Evolutionary conservation across 2,329 filamentous ascomycete species (phyloP), one percentile per base, ranked within the genome.

Genomic region (Microcyclosporella mali): DNA sequence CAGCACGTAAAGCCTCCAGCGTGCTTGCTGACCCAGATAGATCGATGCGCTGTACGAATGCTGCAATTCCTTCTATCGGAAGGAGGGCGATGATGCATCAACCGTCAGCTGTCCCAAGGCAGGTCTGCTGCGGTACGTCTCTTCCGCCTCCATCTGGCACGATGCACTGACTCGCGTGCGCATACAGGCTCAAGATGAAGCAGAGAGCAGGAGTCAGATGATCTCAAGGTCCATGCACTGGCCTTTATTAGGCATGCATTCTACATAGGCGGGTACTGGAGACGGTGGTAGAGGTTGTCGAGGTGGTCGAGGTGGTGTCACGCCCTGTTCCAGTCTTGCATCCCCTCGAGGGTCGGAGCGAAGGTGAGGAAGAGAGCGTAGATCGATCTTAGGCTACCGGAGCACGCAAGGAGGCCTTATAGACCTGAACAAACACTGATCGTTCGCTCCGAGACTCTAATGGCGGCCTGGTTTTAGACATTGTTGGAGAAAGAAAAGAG

Each of bases 401-500:
- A 98, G 92, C 92, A 87, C 90, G 89, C 86, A 73, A 72, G 49
- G 84, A 89, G 85, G 77, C 74, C 83, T 70, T 74, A 48, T 55
- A 68, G 75, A 83, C 79, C 87, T 94, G 85, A 87, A 85, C 81
- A 88, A 88, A 85, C 79, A 97, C 78, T 87, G 86, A 89, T 60
- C 39, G 80, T 85, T 81, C 85, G 81, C 81, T 85, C 85, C 89
- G 90, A 94, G 92, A 98, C 92, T 98, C 92, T 97, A 97, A 90
- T 85, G 86, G 85, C 80, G 83, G 85, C 83, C 88, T 83, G 81
- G 46, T 45, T n/a, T 50, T 45, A 79, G 80, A 87, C 82, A 87
- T 86, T 90, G 74, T 75, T 70, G 65, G 66, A 72, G 73, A 66
- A 65, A 67, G 66, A 63, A 53, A 49, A 39, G 46, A 44, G 32